Base-by-base conservation (phyloP, 495 filamentous ascomycete genomes). In the Penicillium lividum region DNA sequence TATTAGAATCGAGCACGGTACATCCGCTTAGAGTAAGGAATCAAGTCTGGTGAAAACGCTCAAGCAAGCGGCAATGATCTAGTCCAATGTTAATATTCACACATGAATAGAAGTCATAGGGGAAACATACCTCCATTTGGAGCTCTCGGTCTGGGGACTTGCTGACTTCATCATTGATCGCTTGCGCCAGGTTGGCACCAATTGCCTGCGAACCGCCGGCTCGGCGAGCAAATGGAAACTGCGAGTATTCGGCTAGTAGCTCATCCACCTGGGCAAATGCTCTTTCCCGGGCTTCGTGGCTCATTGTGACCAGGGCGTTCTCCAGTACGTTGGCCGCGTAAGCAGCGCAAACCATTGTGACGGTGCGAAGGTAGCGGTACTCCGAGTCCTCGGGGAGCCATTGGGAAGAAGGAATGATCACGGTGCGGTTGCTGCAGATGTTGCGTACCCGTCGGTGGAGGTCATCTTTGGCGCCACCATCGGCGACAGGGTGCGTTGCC, bases 311-410 rank as follows among this genome's bases (percentile, higher is more conserved):
- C 60, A 98, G 75, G n/a, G 93, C 94, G 72, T 98, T 98, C 76
- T 98, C 94, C 54, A 98, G 80, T 16, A 98, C 94, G 72, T 98
- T 98, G 54, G 94, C 94, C 43, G 94, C 94, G 75, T 98, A 98
- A 25, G 94, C 93, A 38, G 94, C 94, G 75, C 94, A 98, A 36
- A 98, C 91, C 93, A 98, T 96, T 29, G 89, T 81, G 58, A 98
- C 85, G 18, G 94, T 97, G 53, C 94, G 86, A 54, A 93, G 77
- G 73, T 95, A 95, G 58, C 93, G 83, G 79, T 92, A 98, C 68
- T 97, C 93, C 68, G 92, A 85, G 61, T 92, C 91, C 71, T 97
- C 93, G 40, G 94, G 94, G 31, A 97, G 84, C 80, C 93, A 97
- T 57, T 89, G 86, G 59, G 83, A 89, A 51, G 80, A 77, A 22